phyloP scores from a whole-genome alignment of 2,329 filamentous ascomycete genomes.

The Pseudophaeomoniella oleicola region DNA sequence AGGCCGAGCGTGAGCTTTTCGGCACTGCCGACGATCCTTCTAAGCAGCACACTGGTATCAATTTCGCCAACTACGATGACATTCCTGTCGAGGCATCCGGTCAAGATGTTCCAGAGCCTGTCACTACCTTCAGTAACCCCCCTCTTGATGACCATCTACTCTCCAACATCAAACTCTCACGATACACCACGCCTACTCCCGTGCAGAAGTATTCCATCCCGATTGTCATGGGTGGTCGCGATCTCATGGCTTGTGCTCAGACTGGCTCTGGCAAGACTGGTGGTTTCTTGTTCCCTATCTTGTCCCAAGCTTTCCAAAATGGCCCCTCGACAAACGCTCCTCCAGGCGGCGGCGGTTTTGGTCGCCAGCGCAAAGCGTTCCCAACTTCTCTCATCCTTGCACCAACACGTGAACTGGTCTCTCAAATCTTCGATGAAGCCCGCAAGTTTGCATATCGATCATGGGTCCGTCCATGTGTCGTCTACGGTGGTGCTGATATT shows the following conservation, averaged over 20 bases:
- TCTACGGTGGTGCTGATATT: constrained; percentile 98
- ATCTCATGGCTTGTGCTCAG: constrained; percentile 98
- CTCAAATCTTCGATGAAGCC: constrained; percentile 93
- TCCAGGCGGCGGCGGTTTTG: constrained; percentile 48
- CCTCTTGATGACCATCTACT: constrained; percentile 90
- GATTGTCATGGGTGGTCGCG: constrained; percentile 94
- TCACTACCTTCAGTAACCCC: constrained; percentile 81
- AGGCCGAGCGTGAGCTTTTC: constrained; percentile 90
- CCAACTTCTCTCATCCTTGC: constrained; percentile 92
- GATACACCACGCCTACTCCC: constrained; percentile 89
- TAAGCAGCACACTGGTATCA: constrained; percentile 97
- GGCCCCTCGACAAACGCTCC: constrained; percentile 61
- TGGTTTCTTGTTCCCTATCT: constrained; percentile 97
- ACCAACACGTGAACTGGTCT: constrained; percentile 94
- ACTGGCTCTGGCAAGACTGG: constrained; percentile 99
- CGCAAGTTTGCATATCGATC: constrained; percentile 98
- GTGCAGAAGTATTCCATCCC: constrained; percentile 99
- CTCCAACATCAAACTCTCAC: constrained; percentile 81
- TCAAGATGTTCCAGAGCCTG: constrained; percentile 80
- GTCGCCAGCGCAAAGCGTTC: constrained; percentile 93
- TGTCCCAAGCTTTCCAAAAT: constrained; percentile 90
- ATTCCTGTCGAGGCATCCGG: constrained; percentile 97
- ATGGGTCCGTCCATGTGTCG: constrained; percentile 95
- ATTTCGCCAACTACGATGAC: constrained; percentile 99
- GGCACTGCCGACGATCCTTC: constrained; percentile 78